A percentile compares a stretch with the other conserved stretches of the same genome.
Evolutionary conservation across 1,284 basidiomycete genomes (phyloP).

Genomic region (Ganoderma lingzhi): DNA sequence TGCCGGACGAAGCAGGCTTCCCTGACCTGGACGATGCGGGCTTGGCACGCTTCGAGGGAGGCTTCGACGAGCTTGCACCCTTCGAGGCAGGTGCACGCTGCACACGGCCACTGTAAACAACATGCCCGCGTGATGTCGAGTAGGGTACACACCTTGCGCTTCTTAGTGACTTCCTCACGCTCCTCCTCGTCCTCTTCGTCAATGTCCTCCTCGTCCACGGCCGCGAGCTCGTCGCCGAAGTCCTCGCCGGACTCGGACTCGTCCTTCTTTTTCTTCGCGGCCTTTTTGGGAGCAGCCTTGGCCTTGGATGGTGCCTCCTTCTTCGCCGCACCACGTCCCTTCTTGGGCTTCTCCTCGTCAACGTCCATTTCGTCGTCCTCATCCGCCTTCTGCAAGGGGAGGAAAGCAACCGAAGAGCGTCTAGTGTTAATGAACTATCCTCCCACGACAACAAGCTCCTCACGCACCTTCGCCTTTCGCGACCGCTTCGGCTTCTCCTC

Average conservation of each 20-base stretch:
- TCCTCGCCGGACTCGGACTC: conserved; percentile 46
- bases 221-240: conserved; percentile 45
- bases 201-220: conserved; percentile 42
- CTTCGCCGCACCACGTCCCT: conserved; percentile 41
- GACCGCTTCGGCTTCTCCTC: conserved; percentile 49
- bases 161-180: conserved; percentile 41
- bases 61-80: conserved; percentile 34
- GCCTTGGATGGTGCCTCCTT: conserved; percentile 40
- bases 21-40: conserved; percentile 33
- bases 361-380: conserved; percentile 41
- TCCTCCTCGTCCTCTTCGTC: conserved; percentile 43
- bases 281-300: conserved; percentile 44
- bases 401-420: not conserved
- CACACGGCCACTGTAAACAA: not conserved
- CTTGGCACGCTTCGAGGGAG: conserved; percentile 41
- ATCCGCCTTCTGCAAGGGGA: conserved; percentile 29
- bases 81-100: conserved; percentile 41
- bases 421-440: conserved; percentile 9
- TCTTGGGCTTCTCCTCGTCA: conserved; percentile 50
- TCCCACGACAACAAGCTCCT: not conserved
- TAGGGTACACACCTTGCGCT: conserved; percentile 43
- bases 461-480: conserved; percentile 46
- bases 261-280: conserved; percentile 46
- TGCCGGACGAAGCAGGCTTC: conserved; percentile 32
- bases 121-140: not conserved